phyloP scores from a whole-genome alignment of 176 grass and related monocot genomes.

The Ensete ventricosum region DNA sequence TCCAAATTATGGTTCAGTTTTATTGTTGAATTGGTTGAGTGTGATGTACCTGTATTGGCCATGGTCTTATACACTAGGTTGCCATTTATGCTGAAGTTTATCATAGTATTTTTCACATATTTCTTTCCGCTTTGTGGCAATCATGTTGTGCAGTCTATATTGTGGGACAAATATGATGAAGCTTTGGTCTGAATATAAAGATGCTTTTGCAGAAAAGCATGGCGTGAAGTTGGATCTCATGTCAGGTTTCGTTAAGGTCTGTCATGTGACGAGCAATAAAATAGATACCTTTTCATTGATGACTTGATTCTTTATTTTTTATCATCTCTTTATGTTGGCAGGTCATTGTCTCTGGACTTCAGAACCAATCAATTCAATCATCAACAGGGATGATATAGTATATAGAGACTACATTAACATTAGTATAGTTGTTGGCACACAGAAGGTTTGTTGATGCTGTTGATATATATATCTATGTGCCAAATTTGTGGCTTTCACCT shows the following conservation, averaged over 20 bases:
- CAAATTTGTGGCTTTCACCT: background rate
- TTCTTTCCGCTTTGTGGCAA: background rate
- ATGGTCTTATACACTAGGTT: no score
- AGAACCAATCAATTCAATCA: conserved; percentile 97
- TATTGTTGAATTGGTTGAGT: no score
- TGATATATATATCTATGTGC: background rate
- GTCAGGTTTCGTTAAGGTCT: conserved; percentile 94
- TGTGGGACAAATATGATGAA: conserved; percentile 98
- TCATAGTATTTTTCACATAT: background rate
- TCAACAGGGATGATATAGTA: conserved; percentile 94
- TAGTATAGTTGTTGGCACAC: conserved; percentile 92
- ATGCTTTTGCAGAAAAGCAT: conserved; percentile 78
- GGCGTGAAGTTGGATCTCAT: conserved; percentile 89
- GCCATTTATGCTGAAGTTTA: no score
- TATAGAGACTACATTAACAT: conserved; percentile 86
- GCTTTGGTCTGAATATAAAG: conserved; percentile 87
- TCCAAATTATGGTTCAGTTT: no score
- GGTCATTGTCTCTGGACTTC: conserved; percentile 82
- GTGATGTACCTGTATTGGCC: no score
- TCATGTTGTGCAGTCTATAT: conserved; percentile 12
- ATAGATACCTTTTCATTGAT: background rate
- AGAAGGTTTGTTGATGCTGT: conserved; percentile 40
- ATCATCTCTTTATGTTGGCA: conserved; percentile 28
- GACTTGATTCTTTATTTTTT: conserved; percentile 7
- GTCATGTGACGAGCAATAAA: conserved; percentile 5